Conservation (phyloP, 2,329 filamentous ascomycete species). For the Botrytis pseudocinerea region DNA sequence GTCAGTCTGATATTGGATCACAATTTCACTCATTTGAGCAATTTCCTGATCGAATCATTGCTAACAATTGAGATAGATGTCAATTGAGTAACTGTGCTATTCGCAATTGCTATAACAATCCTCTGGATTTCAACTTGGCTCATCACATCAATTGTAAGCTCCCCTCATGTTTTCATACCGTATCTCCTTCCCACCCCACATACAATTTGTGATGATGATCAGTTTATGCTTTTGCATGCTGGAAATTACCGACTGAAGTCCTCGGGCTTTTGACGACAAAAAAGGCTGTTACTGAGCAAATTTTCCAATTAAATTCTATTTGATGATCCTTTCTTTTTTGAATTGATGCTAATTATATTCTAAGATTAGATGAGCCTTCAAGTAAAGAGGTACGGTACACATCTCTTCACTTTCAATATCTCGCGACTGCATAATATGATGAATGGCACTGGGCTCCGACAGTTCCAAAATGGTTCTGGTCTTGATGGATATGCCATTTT, state of each 20-base stretch:
- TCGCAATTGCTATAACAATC: neutral
- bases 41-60: neutral
- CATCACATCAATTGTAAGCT: conserved; percentile 15
- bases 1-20: conserved; percentile 75
- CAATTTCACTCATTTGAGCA: neutral
- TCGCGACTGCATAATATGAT: conserved; percentile 56
- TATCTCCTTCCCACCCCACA: neutral
- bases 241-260: conserved; percentile 95
- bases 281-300: conserved; percentile 81
- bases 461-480: conserved; percentile 45
- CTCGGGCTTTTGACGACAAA: conserved; percentile 69
- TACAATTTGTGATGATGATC: conserved; percentile 40
- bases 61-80: conserved; percentile 24
- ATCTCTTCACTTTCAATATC: conserved; percentile 12
- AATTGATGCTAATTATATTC: conserved; percentile 20
- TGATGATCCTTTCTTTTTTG: neutral
- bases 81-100: neutral
- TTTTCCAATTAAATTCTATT: neutral
- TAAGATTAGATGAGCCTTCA: neutral
- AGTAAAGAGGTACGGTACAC: conserved; percentile 28
- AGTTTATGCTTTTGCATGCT: conserved; percentile 54
- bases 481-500: conserved; percentile 86
- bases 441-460: conserved; percentile 99
- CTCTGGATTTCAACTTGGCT: neutral
- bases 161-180: neutral